phyloP scores from a whole-genome alignment of 2,329 filamentous ascomycete genomes.

The Nemania sp. region DNA sequence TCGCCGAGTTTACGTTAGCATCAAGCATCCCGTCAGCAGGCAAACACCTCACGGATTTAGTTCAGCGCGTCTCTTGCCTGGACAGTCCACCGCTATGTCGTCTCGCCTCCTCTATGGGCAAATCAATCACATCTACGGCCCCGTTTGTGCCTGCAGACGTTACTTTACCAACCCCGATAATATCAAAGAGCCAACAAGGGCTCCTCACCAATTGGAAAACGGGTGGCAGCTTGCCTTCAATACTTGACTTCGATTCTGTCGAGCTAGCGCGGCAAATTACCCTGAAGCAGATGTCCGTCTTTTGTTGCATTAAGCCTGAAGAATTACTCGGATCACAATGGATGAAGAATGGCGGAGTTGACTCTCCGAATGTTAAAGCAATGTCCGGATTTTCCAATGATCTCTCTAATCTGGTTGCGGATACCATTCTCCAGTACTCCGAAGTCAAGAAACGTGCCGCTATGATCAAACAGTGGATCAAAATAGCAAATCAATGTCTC shows the following conservation, averaged over 20 bases:
- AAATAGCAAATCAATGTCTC: conserved; percentile 83
- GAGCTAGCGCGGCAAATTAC: conserved; percentile 93
- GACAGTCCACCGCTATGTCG: conserved; percentile 79
- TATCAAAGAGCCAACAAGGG: conserved; percentile 77
- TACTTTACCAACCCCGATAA: conserved; percentile 67
- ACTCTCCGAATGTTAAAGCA: conserved; percentile 86
- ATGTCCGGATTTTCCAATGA: conserved; percentile 94
- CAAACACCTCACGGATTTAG: conserved; percentile 77
- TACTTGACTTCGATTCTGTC: conserved; percentile 88
- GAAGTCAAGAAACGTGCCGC: conserved; percentile 90
- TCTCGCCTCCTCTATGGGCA: conserved; percentile 82
- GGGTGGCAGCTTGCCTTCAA: conserved; percentile 69
- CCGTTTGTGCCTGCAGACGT: conserved; percentile 72
- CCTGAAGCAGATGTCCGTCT: conserved; percentile 86
- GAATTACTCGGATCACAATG: conserved; percentile 91
- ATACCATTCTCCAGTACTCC: conserved; percentile 85
- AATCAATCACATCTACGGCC: conserved; percentile 76
- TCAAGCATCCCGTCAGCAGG: conserved; percentile 74
- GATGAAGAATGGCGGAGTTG: conserved; percentile 82
- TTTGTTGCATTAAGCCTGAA: conserved; percentile 88
- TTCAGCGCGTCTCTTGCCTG: conserved; percentile 73
- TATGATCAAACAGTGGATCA: conserved; percentile 98
- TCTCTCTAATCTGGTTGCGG: conserved; percentile 87
- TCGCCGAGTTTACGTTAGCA: conserved; percentile 74
- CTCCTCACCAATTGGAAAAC: conserved; percentile 74